Base-by-base conservation (phyloP, 495 filamentous ascomycete genomes). In the Thozetella sp. region DNA sequence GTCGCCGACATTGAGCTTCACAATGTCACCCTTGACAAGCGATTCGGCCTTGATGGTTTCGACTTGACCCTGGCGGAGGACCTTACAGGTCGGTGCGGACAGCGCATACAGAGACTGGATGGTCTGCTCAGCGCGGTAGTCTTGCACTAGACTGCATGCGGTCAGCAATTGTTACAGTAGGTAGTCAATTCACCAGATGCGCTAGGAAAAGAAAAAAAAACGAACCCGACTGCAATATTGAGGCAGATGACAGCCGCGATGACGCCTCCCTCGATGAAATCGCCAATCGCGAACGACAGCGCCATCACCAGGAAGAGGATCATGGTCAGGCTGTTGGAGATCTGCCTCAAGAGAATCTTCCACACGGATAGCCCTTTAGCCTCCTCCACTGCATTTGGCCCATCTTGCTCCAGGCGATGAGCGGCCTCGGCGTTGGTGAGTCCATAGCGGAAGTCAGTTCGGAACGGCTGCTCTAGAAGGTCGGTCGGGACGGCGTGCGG, bases 251-350 rank as follows among this genome's bases (percentile, higher is more conserved):
- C 92, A 23, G 86, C 89, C 19, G 88, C 85, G 27, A 95, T 85
- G 45, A 96, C 92, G 37, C 89, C 91, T 25, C 91, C 92, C 75
- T 96, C 92, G 60, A 96, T 90, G 66, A 87, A 91, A 65, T 93
- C 91, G 45, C 80, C 74, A 56, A 96, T 90, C 59, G 83, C 90
- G 67, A 92, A 95, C 58, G 89, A 91, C 26, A 96, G 78, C 34
- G 83, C 86, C 90, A 94, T 94, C 59, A 90, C 92, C 52, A 95
- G 79, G 45, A 95, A 83, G 30, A 97, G 81, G 45, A 96, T 88
- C 87, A 72, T 59, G 60, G 76, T 79, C 56, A 79, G 67, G 65
- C 76, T 83, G 66, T 83, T 83, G 56, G 80, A 81, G 22, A 84
- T 76, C 62, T 85, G 82, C 60, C 82, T 81, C 62, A 83, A 45